Base-by-base conservation (phyloP, 176 grass and related monocot species). In the Lolium rigidum region DNA sequence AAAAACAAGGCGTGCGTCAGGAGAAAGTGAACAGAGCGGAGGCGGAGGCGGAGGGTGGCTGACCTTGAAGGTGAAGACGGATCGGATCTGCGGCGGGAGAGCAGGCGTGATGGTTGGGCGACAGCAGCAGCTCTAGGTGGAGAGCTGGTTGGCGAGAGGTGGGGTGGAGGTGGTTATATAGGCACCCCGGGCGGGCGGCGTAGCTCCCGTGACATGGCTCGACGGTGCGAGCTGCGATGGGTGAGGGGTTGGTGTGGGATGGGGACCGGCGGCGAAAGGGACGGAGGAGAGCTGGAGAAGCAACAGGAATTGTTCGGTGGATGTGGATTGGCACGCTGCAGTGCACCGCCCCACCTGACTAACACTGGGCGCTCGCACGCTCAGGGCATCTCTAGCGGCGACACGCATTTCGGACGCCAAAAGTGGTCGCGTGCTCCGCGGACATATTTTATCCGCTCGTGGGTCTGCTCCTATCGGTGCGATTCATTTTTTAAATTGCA, bases 191-290 rank as follows among this genome's bases (percentile, higher is more conserved):
- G 54, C 57, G 28, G 35, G 11, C 31, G 70, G 70, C 70, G 37
- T 6, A 2, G 44, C 9, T 55, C 66, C 66, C 20, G 70, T 85
- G 87, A n/a, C n/a, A n/a, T n/a, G n/a, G n/a, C n/a, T n/a, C n/a
- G n/a, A n/a, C n/a, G n/a, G n/a, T n/a, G n/a, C n/a, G n/a, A n/a
- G 25, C 6, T 13, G 37, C 4, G 66, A n/a, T n/a, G n/a, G n/a
- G 25, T 14, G 58, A 20, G 81, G 81, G 70, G 43, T 91, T 88
- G 89, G 85, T 91, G 89, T 77, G 86, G 51, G 86, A 85, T 44
- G 62, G 81, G 59, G 85, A 84, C 85, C 5, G 70, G 25, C 7
- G 5, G 56, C 37, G 74, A 58, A 10, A 2, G 65, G 9, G 75
- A 67, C 68, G 81, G 35, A 2, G 7, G 13, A n/a, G 1, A 3